A percentile compares a stretch with the other conserved stretches of the same genome.
phyloP scores from a whole-genome alignment of 441 rosid genomes.

The Geranium incanum region DNA sequence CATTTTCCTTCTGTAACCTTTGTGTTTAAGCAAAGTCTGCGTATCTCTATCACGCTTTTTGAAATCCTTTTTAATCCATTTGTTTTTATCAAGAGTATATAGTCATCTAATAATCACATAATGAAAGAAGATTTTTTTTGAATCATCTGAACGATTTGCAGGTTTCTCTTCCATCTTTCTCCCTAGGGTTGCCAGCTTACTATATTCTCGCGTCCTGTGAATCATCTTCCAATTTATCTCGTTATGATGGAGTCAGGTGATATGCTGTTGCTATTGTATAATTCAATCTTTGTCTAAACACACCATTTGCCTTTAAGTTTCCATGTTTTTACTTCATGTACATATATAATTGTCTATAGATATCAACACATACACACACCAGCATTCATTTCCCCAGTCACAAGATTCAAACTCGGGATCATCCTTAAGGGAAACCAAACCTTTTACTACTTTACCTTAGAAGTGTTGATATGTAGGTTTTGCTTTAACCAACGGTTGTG shows the following conservation, averaged over 20 bases:
- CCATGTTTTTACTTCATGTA: background rate
- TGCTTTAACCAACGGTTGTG: no score
- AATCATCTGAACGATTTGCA: slow-evolving; percentile 17
- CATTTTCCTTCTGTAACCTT: background rate
- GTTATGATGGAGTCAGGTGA: slow-evolving; percentile 92
- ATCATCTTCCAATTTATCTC: slow-evolving; percentile 84
- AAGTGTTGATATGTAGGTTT: no score
- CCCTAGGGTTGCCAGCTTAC: slow-evolving; percentile 92
- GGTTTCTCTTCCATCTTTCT: slow-evolving; percentile 86
- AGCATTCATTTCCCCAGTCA: no score
- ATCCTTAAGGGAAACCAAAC: background rate
- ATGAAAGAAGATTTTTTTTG: background rate
- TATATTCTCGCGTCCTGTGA: slow-evolving; percentile 85
- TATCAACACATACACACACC: no score
- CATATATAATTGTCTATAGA: no score
- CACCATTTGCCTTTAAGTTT: background rate
- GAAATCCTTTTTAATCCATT: background rate
- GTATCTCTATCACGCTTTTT: background rate
- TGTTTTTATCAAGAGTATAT: background rate
- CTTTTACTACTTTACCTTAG: no score
- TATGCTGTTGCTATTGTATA: background rate
- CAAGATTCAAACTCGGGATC: background rate
- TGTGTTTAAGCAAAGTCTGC: background rate
- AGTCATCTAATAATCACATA: background rate
- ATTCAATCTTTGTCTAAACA: background rate